These are phyloP conservation scores for Eucalyptus virginea DNA, from an alignment of 345 rosid species.

Conservation along the genomic window DNA sequence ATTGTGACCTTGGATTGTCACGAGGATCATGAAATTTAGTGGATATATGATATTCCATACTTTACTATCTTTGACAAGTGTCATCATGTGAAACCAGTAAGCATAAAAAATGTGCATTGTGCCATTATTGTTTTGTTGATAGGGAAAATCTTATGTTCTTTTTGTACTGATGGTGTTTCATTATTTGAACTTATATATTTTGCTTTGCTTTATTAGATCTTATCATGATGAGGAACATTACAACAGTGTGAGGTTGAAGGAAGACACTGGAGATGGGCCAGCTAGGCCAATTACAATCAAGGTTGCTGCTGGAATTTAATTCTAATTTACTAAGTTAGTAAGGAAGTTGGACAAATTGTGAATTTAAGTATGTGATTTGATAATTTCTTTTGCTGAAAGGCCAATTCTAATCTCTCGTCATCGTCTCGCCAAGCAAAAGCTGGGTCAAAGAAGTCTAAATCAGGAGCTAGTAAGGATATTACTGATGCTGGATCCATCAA, in stretches of 20 bases:
- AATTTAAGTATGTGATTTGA: neutral
- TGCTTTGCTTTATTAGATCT: conserved; percentile 35
- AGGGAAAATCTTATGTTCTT: no score
- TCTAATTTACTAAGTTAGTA: no score
- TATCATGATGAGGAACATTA: conserved; percentile 93
- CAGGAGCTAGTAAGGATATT: conserved; percentile 6
- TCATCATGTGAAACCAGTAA: no score
- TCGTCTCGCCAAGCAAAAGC: conserved; percentile 56
- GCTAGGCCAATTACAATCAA: conserved; percentile 59
- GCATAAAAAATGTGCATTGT: no score
- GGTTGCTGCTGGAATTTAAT: conserved; percentile 20
- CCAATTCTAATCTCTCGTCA: conserved; percentile 72
- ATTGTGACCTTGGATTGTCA: neutral
- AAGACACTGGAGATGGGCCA: conserved; percentile 70
- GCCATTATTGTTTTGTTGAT: no score
- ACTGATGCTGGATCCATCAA: conserved; percentile 44
- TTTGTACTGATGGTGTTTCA: no score
- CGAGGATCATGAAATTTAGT: no score
- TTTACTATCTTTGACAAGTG: no score
- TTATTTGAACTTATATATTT: no score
- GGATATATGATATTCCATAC: no score
- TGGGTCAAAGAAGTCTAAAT: conserved; percentile 30
- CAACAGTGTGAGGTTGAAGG: conserved; percentile 66
- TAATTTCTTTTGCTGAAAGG: conserved; percentile 44
- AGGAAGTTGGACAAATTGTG: neutral